Evolutionary conservation across 2,329 filamentous ascomycete species (phyloP), one percentile per base, ranked within the genome.

Genomic region (Nemania abortiva): DNA sequence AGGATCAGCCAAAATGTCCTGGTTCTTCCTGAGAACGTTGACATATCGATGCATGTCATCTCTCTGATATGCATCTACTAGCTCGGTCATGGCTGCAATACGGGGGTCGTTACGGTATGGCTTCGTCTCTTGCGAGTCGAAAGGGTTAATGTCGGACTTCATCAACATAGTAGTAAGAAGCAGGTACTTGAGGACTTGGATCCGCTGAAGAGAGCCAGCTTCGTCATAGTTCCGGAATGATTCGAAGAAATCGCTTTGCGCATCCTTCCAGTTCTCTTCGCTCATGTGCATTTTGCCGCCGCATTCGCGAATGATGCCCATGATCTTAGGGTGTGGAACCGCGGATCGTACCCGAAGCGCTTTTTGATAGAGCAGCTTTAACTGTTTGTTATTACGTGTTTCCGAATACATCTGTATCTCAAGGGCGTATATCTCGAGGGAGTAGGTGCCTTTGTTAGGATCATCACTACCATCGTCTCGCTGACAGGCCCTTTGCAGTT

Each of bases 261-360:
- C 96, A 77, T 95, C 93, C 80, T 96, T 94, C 96, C 96, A 99
- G 80, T 98, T 98, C 84, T 98, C 96, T 85, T 99, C 96, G 80
- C 93, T 96, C 96, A 99, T 98, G 84, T 98, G 95, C 96, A 99
- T 99, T 86, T 99, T 99, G 75, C 96, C 96, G 77, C 96, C 96
- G 79, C 96, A 99, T 83, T 99, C 96, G 63, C 95, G 92, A 78
- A 99, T 99, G 80, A 99, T 95, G 60, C 96, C 96, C 94, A 98
- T 98, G 80, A 99, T 97, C 83, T 97, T 97, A 68, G 96, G 96
- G 82, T 99, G 96, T 47, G 96, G 95, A 13, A 99, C 96, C 0
- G 96, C 96, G n/a, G 96, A 98, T 70, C 94, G 91, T 63, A 99
- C 95, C 73, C 92, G 92, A 58, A 99, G 87, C 5, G 96, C 96